phyloP scores from a whole-genome alignment of 2,329 filamentous ascomycete genomes.

The Pseudogymnoascus sp. region DNA sequence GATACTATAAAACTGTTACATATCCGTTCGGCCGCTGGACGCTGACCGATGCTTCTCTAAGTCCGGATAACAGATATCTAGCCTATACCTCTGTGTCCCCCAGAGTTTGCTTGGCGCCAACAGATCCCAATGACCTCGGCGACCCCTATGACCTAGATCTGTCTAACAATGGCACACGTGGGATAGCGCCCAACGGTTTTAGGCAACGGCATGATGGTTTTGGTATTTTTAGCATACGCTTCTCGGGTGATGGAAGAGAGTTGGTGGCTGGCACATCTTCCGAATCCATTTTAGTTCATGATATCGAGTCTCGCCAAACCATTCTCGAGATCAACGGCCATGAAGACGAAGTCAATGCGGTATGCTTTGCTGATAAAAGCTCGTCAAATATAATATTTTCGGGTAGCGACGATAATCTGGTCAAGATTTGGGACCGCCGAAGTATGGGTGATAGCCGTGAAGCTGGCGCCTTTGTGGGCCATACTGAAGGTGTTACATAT shows the following conservation, averaged over 20 bases:
- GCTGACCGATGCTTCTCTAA: conserved; percentile 85
- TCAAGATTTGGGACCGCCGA: conserved; percentile 94
- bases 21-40: conserved; percentile 93
- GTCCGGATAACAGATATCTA: conserved; percentile 83
- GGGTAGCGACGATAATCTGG: conserved; percentile 84
- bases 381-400: conserved; percentile 94
- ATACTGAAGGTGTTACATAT: conserved; percentile 59
- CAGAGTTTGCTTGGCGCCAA: conserved; percentile 76
- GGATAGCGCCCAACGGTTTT: neutral
- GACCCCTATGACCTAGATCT: conserved; percentile 78
- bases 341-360: conserved; percentile 85
- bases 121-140: conserved; percentile 71
- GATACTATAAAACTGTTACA: conserved; percentile 81
- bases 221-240: conserved; percentile 82
- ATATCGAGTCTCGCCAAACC: conserved; percentile 71
- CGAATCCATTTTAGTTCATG: conserved; percentile 77
- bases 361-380: conserved; percentile 83
- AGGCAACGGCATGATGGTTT: conserved; percentile 32
- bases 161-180: conserved; percentile 37
- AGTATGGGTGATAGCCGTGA: conserved; percentile 78
- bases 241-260: conserved; percentile 84
- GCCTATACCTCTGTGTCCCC: conserved; percentile 86
- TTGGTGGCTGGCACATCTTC: conserved; percentile 82
- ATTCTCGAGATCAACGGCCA: conserved; percentile 73
- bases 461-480: conserved; percentile 57